Evolutionary conservation across 257 asterid genomes (phyloP).

Genomic region (Solanum chiquidenum): DNA sequence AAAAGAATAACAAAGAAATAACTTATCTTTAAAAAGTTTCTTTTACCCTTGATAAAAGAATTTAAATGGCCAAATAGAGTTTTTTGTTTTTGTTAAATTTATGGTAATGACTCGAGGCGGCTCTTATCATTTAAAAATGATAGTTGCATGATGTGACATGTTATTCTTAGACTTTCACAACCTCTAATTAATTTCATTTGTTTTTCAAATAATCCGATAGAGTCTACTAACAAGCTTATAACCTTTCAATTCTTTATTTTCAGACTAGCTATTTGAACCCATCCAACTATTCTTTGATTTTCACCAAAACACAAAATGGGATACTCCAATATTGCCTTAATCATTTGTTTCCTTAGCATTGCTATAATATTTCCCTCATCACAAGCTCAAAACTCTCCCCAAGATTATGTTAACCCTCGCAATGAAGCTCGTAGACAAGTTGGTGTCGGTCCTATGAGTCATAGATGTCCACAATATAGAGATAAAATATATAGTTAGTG

Average conservation of each 20-base stretch:
- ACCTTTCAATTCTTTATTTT: not conserved
- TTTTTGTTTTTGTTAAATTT: too few relatives aligned
- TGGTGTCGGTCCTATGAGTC: too few relatives aligned
- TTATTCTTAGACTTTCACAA: too few relatives aligned
- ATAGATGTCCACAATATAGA: too few relatives aligned
- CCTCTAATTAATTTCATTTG: not conserved
- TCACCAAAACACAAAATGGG: not conserved
- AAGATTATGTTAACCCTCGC: conserved; percentile 29
- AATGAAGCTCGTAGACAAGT: conserved; percentile 31
- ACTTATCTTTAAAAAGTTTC: too few relatives aligned
- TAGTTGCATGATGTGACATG: too few relatives aligned
- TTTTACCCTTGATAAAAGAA: too few relatives aligned
- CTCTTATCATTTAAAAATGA: not conserved
- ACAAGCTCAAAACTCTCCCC: conserved; percentile 20
- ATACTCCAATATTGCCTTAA: not conserved
- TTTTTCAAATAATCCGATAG: not conserved
- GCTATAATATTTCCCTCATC: not conserved
- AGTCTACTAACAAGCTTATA: not conserved
- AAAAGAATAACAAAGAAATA: too few relatives aligned
- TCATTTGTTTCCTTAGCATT: not conserved
- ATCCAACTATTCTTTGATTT: not conserved
- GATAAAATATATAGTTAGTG: too few relatives aligned
- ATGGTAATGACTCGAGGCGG: not conserved
- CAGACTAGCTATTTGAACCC: not conserved
- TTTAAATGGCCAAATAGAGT: too few relatives aligned